Conservation (phyloP, 352 stramenopile genomes). For the Phytophthora multivora region DNA sequence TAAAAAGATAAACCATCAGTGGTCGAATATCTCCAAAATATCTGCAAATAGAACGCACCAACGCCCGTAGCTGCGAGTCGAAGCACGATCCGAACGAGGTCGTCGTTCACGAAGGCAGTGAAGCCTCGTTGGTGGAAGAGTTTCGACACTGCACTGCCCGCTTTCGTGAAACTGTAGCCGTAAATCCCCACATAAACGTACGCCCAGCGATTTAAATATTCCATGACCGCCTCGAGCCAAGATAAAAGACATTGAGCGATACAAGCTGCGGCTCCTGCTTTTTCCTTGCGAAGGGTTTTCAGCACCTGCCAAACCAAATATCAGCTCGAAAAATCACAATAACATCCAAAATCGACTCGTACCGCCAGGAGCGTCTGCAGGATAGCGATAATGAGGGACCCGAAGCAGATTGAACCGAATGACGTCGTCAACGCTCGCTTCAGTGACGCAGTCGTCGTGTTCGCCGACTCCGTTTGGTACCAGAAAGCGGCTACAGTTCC, state of each 20-base stretch:
- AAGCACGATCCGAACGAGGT: conserved; percentile 90
- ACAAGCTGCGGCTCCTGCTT: conserved; percentile 62
- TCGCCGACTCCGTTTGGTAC: conserved; percentile 86
- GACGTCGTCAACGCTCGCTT: conserved; percentile 84
- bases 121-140: conserved; percentile 92
- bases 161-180: conserved; percentile 90
- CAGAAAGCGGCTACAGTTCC: conserved; percentile 94
- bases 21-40: not conserved
- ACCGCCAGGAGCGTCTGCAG: conserved; percentile 81
- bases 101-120: conserved; percentile 94
- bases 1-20: not conserved
- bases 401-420: conserved; percentile 94
- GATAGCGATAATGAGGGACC: conserved; percentile 91
- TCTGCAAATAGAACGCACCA: conserved; percentile 26
- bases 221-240: conserved; percentile 73
- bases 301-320: conserved; percentile 31
- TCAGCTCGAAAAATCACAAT: too few relatives aligned
- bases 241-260: conserved; percentile 72
- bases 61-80: conserved; percentile 81
- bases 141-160: conserved; percentile 87
- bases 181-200: conserved; percentile 94
- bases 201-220: conserved; percentile 92
- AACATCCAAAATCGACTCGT: not conserved
- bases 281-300: conserved; percentile 54
- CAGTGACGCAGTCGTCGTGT: conserved; percentile 75